A percentile compares a stretch with the other conserved stretches of the same genome.
These are phyloP conservation scores for Phaffia tasmanica DNA, from an alignment of 768 basidiomycete genomes.

Conservation along the genomic window DNA sequence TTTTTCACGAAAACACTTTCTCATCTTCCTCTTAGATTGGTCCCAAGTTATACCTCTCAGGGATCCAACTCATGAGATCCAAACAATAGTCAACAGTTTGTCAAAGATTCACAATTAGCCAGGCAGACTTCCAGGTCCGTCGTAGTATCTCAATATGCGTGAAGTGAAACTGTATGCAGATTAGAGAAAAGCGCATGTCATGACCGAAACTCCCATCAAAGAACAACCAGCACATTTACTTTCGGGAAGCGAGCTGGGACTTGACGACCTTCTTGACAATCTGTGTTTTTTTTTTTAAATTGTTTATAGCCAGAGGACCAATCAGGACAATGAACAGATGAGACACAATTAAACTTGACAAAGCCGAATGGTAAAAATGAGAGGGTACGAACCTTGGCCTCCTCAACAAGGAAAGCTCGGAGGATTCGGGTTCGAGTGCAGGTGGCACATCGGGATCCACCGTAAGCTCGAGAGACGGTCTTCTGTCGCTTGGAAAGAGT, in stretches of 20 bases:
- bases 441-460: slow-evolving; percentile 89
- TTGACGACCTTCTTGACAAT: slow-evolving; percentile 99
- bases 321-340: not conserved
- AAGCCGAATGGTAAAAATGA: not conserved
- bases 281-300: slow-evolving; percentile 30
- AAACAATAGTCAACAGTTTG: no score
- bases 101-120: no score
- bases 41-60: no score
- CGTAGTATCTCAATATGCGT: no score
- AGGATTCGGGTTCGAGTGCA: slow-evolving; percentile 68
- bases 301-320: not conserved
- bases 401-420: slow-evolving; percentile 96
- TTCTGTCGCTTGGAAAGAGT: slow-evolving; percentile 94
- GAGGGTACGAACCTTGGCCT: slow-evolving; percentile 54
- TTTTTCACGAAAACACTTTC: no score
- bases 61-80: no score
- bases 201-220: not conserved
- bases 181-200: no score
- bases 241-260: slow-evolving; percentile 47
- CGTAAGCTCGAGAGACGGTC: slow-evolving; percentile 91
- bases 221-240: not conserved
- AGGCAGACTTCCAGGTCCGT: no score
- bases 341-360: not conserved
- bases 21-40: no score
- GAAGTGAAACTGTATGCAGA: no score